phyloP scores from a whole-genome alignment of 192 early-diverging fungal species.

The Umbelopsis vinacea region DNA sequence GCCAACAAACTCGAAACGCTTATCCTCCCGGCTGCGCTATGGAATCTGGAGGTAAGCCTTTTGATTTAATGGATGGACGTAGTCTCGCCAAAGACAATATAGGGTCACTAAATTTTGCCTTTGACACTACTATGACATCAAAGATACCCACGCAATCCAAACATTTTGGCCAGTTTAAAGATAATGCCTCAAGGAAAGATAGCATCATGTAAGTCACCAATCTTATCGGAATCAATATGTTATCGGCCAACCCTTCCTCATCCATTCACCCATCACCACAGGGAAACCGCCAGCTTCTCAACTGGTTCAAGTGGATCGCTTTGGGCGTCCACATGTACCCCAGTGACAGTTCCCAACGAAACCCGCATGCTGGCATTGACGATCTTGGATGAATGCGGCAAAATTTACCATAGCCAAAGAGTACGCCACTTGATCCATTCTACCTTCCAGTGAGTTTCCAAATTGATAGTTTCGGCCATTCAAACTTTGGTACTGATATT shows the following conservation, averaged over 20 bases:
- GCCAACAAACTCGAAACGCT: neutral
- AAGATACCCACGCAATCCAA: neutral
- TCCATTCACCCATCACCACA: neutral
- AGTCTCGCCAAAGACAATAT: neutral
- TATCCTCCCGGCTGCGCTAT: slow-evolving; percentile 2
- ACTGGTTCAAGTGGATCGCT: slow-evolving; percentile 4
- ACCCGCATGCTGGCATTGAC: neutral
- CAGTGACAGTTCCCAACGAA: slow-evolving; percentile 7
- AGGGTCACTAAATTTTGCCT: too few species aligned
- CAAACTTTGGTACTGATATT: neutral
- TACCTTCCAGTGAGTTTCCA: neutral
- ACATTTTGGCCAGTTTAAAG: neutral
- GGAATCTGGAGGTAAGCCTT: slow-evolving; percentile 7
- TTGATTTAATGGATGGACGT: neutral
- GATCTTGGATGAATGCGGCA: slow-evolving; percentile 12
- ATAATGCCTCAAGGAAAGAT: neutral
- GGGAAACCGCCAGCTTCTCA: slow-evolving; percentile 8
- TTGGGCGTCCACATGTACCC: slow-evolving; percentile 1
- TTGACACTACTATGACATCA: neutral
- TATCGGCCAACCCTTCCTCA: too few species aligned
- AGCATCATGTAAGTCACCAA: slow-evolving; percentile 1
- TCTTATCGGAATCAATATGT: neutral
- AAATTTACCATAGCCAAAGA: neutral
- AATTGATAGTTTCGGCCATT: neutral
- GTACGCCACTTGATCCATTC: slow-evolving; percentile 11